Conservation (phyloP, 805 yeast species). For the Ogataea haglerorum region DNA sequence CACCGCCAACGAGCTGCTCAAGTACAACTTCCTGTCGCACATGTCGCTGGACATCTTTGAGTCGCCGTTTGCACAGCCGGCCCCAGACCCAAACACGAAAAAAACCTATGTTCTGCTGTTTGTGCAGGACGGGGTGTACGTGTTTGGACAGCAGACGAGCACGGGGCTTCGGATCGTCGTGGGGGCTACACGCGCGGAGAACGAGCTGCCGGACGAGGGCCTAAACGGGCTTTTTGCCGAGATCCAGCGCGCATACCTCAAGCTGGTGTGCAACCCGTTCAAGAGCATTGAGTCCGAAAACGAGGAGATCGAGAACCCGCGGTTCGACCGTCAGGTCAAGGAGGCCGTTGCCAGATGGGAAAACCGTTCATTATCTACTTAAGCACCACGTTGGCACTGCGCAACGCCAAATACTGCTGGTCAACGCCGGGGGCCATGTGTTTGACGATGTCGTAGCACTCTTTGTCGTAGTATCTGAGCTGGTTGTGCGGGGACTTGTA, state of each 20-base stretch:
- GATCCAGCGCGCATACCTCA: constrained; percentile 53
- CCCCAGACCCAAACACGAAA: constrained; percentile 9
- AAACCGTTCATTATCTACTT: constrained; percentile 32
- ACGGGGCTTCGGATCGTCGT: constrained; percentile 65
- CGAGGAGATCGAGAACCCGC: constrained; percentile 30
- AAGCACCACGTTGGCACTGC: constrained; percentile 85
- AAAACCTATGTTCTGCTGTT: constrained; percentile 48
- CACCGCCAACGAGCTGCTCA: constrained; percentile 45
- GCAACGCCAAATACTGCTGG: constrained; percentile 82
- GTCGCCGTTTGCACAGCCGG: constrained; percentile 36
- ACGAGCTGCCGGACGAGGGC: constrained; percentile 19
- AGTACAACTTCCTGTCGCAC: constrained; percentile 69
- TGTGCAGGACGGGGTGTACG: constrained; percentile 63
- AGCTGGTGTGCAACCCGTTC: constrained; percentile 63
- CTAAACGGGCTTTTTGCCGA: constrained; percentile 34
- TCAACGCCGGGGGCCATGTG: constrained; percentile 87
- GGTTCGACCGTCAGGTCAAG: constrained; percentile 29
- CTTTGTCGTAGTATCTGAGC: constrained; percentile 76
- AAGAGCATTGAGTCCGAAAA: constrained; percentile 32
- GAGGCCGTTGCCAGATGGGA: constrained; percentile 27
- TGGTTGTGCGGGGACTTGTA: constrained; percentile 75
- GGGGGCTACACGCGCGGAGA: constrained; percentile 43
- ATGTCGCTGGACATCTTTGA: constrained; percentile 71
- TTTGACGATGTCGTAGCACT: constrained; percentile 73
- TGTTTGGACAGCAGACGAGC: constrained; percentile 66